Evolutionary conservation across 1,284 basidiomycete genomes (phyloP).

Genomic region (Leucoagaricus sp.): DNA sequence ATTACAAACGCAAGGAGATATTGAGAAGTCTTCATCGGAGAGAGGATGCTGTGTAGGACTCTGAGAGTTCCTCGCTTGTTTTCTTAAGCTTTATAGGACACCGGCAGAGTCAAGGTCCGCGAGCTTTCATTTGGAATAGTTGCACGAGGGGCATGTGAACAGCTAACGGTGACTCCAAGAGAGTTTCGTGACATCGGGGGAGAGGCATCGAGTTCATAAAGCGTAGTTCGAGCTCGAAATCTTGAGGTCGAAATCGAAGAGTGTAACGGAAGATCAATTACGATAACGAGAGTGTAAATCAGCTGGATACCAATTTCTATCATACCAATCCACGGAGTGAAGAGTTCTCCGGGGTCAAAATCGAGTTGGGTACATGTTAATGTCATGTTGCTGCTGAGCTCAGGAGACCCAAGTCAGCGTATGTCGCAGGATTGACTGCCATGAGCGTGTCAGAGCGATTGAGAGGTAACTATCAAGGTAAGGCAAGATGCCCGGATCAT

Average conservation of each 20-base stretch:
- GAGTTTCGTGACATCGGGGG: not conserved
- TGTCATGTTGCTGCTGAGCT: too few species aligned
- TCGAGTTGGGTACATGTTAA: too few species aligned
- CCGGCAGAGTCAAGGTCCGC: not conserved
- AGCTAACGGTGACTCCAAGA: not conserved
- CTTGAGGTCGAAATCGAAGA: not conserved
- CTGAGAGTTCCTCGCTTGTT: not conserved
- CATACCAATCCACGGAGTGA: too few species aligned
- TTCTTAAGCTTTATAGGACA: not conserved
- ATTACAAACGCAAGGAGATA: not conserved
- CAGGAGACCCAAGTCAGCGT: too few species aligned
- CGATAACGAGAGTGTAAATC: too few species aligned
- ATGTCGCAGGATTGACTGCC: too few species aligned
- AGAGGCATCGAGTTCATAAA: not conserved
- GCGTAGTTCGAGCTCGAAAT: not conserved
- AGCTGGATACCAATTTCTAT: too few species aligned
- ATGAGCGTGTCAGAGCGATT: too few species aligned
- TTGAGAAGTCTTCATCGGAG: not conserved
- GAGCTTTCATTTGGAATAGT: not conserved
- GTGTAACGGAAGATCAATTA: too few species aligned
- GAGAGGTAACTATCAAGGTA: too few species aligned
- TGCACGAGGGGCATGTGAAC: not conserved
- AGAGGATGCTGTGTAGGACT: not conserved
- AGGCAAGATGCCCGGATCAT: too few species aligned
- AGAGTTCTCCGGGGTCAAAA: too few species aligned